Evolutionary conservation across 2,329 filamentous ascomycete genomes (phyloP), one percentile per base, ranked within the genome.

Genomic region (Zymoseptoria tritici): DNA sequence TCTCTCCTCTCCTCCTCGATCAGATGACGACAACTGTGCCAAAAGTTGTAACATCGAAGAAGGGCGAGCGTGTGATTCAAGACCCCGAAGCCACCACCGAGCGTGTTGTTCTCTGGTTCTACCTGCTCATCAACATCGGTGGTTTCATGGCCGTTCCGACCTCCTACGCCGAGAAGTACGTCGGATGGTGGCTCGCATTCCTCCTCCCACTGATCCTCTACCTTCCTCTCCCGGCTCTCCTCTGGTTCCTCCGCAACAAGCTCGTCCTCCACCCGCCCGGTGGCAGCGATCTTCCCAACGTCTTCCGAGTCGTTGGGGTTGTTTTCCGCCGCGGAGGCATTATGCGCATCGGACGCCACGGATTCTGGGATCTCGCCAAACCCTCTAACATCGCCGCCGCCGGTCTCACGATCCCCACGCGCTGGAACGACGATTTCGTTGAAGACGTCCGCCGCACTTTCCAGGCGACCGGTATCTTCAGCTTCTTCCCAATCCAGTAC

Each of bases 371-470:
- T 16, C 59, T 61, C 11, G 69, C 66, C 2, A 69, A 68, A 59
- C 69, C 69, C 13, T 66, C 64, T 3, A 66, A 65, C 58, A 65
- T 71, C 42, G 62, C 65, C 22, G 67, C 62, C n/a, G 54, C 57
- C 7, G 67, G 67, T 20, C 57, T 61, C 20, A 60, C 49, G 54
- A 64, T 66, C 54, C 9, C 55, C 11, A 66, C 65, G 2, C 49
- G 77, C 0, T 90, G 86, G 85, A 81, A 87, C 58, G 85, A 89
- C 67, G 78, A 81, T 64, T 90, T 90, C 65, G 78, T 90, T 51
- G 85, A 88, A 5, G 87, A 90, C 68, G 77, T 90, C 52, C 86
- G 86, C 75, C 84, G 85, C 36, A 81, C 82, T 3, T 61, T 62
- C 57, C 63, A 64, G 19, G 60, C 63, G 0, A 13, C 71, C 83